Evolutionary conservation across 441 rosid genomes (phyloP).

Genomic region (Gossypium laxum): DNA sequence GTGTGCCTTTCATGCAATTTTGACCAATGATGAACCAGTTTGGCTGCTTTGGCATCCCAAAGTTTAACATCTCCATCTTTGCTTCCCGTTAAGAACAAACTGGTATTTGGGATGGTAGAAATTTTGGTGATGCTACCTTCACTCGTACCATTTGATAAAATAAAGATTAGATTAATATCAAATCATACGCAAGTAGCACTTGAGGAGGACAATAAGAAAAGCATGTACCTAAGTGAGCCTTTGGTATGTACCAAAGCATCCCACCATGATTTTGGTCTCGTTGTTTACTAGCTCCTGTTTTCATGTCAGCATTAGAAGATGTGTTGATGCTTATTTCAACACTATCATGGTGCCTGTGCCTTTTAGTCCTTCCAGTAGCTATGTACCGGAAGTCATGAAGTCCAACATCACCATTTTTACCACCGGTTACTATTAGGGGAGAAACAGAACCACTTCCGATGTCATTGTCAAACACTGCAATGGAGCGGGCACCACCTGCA

Average conservation of each 20-base stretch:
- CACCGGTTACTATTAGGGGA: conserved; percentile 87
- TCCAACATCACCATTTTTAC: conserved; percentile 82
- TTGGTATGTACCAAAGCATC: conserved; percentile 97
- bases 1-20: conserved; percentile 85
- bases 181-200: not conserved
- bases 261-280: conserved; percentile 58
- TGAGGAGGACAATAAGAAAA: not conserved
- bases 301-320: conserved; percentile 28
- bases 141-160: conserved; percentile 17
- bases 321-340: conserved; percentile 29
- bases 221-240: conserved; percentile 76
- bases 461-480: conserved; percentile 75
- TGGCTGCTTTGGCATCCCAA: conserved; percentile 88
- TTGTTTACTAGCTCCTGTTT: conserved; percentile 25
- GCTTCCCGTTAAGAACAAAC: conserved; percentile 90
- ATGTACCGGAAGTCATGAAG: conserved; percentile 88
- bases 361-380: conserved; percentile 76
- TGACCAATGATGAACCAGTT: conserved; percentile 72
- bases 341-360: conserved; percentile 42
- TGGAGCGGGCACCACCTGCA: conserved; percentile 87
- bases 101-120: conserved; percentile 63
- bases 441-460: conserved; percentile 84
- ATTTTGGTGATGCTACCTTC: conserved; percentile 82
- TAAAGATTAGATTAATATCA: conserved; percentile 16
- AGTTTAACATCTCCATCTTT: conserved; percentile 95